phyloP scores from a whole-genome alignment of 495 filamentous ascomycete species.

The Penicillium canariense region DNA sequence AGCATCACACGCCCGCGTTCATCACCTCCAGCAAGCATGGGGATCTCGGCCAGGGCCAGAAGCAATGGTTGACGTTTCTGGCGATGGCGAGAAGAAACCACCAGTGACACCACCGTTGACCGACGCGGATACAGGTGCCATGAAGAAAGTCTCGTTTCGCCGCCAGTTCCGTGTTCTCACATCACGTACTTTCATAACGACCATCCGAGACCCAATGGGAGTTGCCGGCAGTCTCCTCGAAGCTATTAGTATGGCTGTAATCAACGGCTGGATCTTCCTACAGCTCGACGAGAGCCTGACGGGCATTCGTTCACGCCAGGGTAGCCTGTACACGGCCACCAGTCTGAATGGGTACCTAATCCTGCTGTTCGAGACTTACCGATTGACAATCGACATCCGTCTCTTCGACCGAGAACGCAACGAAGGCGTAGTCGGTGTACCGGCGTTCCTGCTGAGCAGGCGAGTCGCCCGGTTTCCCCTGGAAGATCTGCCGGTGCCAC shows the following conservation, averaged over 20 bases:
- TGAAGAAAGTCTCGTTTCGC: constrained; percentile 43
- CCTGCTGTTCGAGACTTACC: constrained; percentile 68
- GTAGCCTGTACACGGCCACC: constrained; percentile 63
- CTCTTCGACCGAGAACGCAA: constrained; percentile 71
- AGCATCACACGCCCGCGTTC: constrained; percentile 53
- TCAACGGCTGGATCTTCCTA: constrained; percentile 70
- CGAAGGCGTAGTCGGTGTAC: constrained; percentile 66
- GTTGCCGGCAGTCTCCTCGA: constrained; percentile 63
- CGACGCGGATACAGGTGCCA: constrained; percentile 4
- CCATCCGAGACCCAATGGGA: constrained; percentile 69
- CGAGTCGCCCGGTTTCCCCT: constrained; percentile 60
- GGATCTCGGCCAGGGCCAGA: constrained; percentile 14
- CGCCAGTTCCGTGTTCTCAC: constrained; percentile 64
- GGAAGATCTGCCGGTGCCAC: constrained; percentile 67
- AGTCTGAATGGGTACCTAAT: constrained; percentile 72
- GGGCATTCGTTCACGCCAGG: constrained; percentile 60
- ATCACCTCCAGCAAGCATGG: constrained; percentile 56
- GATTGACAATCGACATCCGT: constrained; percentile 66
- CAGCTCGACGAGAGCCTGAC: constrained; percentile 56
- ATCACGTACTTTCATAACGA: constrained; percentile 61
- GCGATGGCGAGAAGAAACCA: constrained; percentile 2
- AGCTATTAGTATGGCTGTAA: constrained; percentile 62
- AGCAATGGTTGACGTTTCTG: constrained; percentile 12
- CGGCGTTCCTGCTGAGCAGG: constrained; percentile 63
- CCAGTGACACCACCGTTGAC: neutral